A percentile compares a stretch with the other conserved stretches of the same genome.
Conservation (phyloP, 371 early-diverging fungal species). For the Capniomyces stellatus region DNA sequence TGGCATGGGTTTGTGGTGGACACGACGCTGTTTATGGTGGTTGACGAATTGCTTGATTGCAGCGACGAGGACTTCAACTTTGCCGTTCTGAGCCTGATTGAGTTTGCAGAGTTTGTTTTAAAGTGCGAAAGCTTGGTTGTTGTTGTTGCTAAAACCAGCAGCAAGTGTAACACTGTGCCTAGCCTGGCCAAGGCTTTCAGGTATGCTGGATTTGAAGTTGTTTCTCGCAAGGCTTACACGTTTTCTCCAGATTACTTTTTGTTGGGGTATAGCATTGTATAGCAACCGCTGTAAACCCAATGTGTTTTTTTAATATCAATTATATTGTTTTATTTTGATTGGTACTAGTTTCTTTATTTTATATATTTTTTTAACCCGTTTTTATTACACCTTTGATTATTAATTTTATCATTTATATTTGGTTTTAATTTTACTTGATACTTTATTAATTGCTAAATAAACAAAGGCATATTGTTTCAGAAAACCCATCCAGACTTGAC, state of each 20-base stretch:
- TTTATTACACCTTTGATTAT: too few species aligned
- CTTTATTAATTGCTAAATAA: too few species aligned
- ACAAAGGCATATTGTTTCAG: too few species aligned
- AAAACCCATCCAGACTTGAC: too few species aligned
- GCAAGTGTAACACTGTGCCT: conserved; percentile 9
- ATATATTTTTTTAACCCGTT: too few species aligned
- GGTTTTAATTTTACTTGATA: too few species aligned
- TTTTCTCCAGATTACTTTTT: conserved; percentile 31
- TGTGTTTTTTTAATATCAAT: too few species aligned
- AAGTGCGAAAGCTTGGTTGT: conserved; percentile 15
- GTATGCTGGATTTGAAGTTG: conserved; percentile 42
- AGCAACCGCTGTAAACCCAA: too few species aligned
- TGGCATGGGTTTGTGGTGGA: conserved; percentile 23
- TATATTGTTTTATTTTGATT: too few species aligned
- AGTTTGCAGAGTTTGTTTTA: conserved; percentile 24
- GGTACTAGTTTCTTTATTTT: too few species aligned
- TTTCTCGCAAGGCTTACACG: conserved; percentile 31
- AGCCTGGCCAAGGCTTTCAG: conserved; percentile 30
- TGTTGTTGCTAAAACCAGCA: conserved; percentile 9
- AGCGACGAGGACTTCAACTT: conserved; percentile 14
- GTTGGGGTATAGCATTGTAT: conserved; percentile 29
- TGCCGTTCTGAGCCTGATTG: conserved; percentile 21
- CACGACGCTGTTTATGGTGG: conserved; percentile 14
- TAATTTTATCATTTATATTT: too few species aligned
- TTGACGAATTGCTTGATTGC: conserved; percentile 6